phyloP scores from a whole-genome alignment of 108 stramenopile genomes.

The Cylindrotheca closterium region DNA sequence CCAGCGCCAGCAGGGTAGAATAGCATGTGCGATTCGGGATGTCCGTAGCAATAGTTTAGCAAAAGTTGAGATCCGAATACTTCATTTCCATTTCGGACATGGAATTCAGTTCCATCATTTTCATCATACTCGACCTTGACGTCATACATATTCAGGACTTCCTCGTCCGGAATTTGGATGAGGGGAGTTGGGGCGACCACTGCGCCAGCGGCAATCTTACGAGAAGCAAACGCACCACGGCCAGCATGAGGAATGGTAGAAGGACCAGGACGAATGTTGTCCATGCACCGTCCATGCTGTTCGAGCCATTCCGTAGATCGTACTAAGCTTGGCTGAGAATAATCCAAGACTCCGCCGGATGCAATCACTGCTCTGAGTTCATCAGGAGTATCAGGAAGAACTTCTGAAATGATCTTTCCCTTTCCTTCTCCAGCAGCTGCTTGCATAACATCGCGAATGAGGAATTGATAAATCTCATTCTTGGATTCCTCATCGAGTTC shows the following conservation, averaged over 20 bases:
- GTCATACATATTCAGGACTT: conserved; percentile 52
- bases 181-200: conserved; percentile 71
- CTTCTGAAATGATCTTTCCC: conserved; percentile 19
- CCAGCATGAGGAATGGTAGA: conserved; percentile 80
- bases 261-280: conserved; percentile 67
- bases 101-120: conserved; percentile 27
- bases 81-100: conserved; percentile 20
- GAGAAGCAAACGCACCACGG: conserved; percentile 76
- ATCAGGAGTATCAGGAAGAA: conserved; percentile 62
- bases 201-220: conserved; percentile 56
- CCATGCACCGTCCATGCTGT: conserved; percentile 75
- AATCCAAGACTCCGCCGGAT: conserved; percentile 50
- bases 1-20: conserved; percentile 64
- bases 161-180: conserved; percentile 57
- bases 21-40: conserved; percentile 65
- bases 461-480: conserved; percentile 63
- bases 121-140: conserved; percentile 26
- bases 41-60: conserved; percentile 68
- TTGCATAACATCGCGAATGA: conserved; percentile 61
- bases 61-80: conserved; percentile 50
- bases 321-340: conserved; percentile 32
- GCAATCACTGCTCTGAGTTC: conserved; percentile 52
- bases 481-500: conserved; percentile 57
- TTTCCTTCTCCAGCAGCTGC: conserved; percentile 60
- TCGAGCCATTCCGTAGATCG: conserved; percentile 59